Percentiles rank a stretch among this genome's conserved stretches.
These are phyloP conservation scores for Botryotinia convoluta DNA, from an alignment of 2,329 filamentous ascomycete genomes.

Conservation along the genomic window DNA sequence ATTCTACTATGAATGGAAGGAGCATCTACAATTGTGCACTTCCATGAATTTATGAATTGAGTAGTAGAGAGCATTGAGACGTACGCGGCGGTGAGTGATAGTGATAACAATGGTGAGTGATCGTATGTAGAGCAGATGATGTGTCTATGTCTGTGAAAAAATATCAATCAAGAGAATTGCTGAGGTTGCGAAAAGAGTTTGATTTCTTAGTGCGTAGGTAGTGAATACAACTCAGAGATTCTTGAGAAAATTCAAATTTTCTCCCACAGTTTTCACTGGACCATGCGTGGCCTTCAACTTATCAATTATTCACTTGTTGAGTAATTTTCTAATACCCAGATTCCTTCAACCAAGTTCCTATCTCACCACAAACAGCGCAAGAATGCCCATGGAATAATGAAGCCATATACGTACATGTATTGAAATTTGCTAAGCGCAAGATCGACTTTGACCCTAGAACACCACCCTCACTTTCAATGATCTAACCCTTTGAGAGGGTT, in stretches of 20 bases:
- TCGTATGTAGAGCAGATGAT: no score
- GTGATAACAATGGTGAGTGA: no score
- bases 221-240: background rate
- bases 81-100: background rate
- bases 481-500: background rate
- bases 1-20: background rate
- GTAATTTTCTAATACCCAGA: background rate
- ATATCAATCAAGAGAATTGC: background rate
- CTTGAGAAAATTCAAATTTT: background rate
- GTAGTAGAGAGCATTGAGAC: no score
- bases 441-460: background rate
- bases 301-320: background rate
- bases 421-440: background rate
- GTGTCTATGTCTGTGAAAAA: no score
- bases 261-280: no score
- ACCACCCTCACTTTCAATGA: background rate
- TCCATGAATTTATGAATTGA: no score
- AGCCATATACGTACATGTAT: background rate
- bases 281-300: background rate
- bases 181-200: fast-evolving
- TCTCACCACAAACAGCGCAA: no score
- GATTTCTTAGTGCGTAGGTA: no score
- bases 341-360: background rate
- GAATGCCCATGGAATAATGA: background rate
- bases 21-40: no score